phyloP scores from a whole-genome alignment of 1,139 yeast genomes.

The Suhomyces chickasaworum region DNA sequence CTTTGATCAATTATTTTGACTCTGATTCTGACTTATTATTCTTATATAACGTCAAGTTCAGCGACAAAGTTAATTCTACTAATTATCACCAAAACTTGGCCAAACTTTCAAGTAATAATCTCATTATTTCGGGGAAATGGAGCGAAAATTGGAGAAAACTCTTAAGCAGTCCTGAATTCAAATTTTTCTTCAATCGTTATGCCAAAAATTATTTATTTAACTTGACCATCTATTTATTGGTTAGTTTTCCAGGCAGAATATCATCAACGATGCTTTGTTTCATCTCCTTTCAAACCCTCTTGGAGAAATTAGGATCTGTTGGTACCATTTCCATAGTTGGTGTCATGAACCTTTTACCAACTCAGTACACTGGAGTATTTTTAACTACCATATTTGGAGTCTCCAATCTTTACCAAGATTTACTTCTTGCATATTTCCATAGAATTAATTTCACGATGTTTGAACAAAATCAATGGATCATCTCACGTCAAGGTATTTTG shows the following conservation, averaged over 20 bases:
- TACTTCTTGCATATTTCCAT: conserved; percentile 55
- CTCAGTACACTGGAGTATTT: conserved; percentile 35
- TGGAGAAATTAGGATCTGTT: conserved; percentile 49
- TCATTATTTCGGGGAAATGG: background rate
- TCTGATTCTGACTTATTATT: conserved; percentile 44
- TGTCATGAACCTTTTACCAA: conserved; percentile 36
- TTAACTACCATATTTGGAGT: conserved; percentile 51
- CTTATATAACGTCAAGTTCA: conserved; percentile 40
- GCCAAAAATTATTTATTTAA: conserved; percentile 14
- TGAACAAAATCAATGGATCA: conserved; percentile 55
- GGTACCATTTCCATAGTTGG: conserved; percentile 42
- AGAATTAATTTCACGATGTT: conserved; percentile 47
- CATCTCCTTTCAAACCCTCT: conserved; percentile 46
- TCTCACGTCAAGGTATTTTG: conserved; percentile 57
- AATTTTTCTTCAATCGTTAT: conserved; percentile 18
- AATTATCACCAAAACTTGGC: conserved; percentile 20
- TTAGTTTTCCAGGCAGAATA: conserved; percentile 31
- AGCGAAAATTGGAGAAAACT: conserved; percentile 11
- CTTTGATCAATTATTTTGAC: conserved; percentile 39
- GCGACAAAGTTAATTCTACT: conserved; percentile 38
- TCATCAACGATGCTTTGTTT: conserved; percentile 46
- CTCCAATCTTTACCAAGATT: conserved; percentile 45
- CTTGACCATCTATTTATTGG: conserved; percentile 15
- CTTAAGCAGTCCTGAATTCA: conserved; percentile 18
- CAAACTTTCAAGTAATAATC: conserved; percentile 13